Evolutionary conservation across 495 filamentous ascomycete species (phyloP).

Genomic region (Tuber microsphaerosporum): DNA sequence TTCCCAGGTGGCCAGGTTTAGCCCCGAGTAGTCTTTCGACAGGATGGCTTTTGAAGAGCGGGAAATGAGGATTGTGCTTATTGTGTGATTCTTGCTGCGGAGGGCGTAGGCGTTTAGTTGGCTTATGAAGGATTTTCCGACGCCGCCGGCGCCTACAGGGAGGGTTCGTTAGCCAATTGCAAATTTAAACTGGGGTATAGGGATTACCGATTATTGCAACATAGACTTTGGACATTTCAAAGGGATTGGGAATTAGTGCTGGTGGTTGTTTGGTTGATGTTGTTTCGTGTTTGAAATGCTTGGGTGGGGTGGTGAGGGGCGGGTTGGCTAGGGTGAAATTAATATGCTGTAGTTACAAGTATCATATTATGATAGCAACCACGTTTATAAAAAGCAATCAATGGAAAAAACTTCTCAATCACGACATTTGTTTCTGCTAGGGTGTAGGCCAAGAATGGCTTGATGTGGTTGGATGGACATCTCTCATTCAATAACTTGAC

Average conservation of each 20-base stretch:
- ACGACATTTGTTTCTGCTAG: not conserved
- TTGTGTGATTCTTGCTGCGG: constrained; percentile 49
- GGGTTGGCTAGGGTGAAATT: not conserved
- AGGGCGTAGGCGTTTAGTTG: constrained; percentile 61
- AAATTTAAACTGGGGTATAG: not conserved
- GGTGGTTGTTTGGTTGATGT: constrained; percentile 3
- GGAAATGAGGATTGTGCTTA: constrained; percentile 70
- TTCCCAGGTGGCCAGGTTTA: constrained; percentile 52
- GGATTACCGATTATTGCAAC: constrained; percentile 45
- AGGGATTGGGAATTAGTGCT: constrained; percentile 7
- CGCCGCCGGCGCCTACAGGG: constrained; percentile 75
- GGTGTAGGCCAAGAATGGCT: not conserved
- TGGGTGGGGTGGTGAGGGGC: constrained; percentile 24
- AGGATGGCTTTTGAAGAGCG: constrained; percentile 72
- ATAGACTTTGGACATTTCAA: constrained; percentile 37
- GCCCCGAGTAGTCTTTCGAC: constrained; percentile 53
- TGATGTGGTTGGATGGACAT: not conserved
- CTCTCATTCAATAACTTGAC: not conserved
- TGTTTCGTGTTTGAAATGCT: constrained; percentile 2
- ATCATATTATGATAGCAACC: too few relatives aligned
- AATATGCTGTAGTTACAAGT: not conserved
- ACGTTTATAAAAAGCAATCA: not conserved
- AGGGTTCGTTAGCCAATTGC: constrained; percentile 10
- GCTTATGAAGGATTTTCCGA: constrained; percentile 80
- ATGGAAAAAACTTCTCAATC: not conserved